Conservation (phyloP, 345 rosid genomes). For the Rhodamnia rubescens region DNA sequence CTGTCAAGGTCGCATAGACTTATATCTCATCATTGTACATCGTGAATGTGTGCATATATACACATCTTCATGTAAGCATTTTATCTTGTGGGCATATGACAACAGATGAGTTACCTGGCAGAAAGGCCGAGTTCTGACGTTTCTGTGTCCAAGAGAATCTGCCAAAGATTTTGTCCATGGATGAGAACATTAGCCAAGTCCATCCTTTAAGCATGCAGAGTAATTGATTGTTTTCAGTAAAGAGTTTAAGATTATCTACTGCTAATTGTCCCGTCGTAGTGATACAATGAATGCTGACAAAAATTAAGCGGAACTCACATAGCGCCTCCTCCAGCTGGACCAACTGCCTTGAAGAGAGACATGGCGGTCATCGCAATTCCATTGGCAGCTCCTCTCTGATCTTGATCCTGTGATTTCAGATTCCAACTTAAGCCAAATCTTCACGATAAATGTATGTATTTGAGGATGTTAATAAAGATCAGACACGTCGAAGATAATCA, state of each 20-base stretch:
- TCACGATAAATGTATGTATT: background rate
- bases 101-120: conserved; percentile 23
- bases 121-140: conserved; percentile 23
- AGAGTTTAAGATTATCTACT: background rate
- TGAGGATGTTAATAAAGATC: background rate
- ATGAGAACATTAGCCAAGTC: background rate
- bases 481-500: background rate
- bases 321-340: conserved; percentile 43
- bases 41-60: background rate
- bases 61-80: background rate
- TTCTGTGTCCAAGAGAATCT: conserved; percentile 47
- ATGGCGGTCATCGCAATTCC: conserved; percentile 40
- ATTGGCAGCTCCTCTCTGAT: conserved; percentile 51
- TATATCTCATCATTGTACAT: background rate
- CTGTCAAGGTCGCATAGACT: background rate
- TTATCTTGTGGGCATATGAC: background rate
- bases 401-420: conserved; percentile 25
- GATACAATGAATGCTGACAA: background rate
- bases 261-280: background rate
- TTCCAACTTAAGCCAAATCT: background rate
- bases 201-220: background rate
- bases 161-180: background rate
- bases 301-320: conserved; percentile 19
- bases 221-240: background rate
- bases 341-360: conserved; percentile 43